Base-by-base conservation (phyloP, 768 basidiomycete species). In the Porpolomopsis calyptriformis region DNA sequence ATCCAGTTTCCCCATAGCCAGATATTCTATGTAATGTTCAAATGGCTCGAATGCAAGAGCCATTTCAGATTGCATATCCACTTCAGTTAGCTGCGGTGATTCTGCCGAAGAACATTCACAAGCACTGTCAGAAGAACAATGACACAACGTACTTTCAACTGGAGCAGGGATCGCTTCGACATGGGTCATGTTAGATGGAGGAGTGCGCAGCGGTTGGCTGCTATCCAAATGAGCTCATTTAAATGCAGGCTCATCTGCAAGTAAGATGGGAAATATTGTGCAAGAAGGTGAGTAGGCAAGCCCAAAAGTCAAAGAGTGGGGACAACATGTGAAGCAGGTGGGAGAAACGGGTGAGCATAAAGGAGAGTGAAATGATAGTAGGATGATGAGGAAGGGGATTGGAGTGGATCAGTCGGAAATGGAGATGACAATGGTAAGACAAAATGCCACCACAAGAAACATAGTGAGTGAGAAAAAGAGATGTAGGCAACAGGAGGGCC, bases 21-120 rank as follows among this genome's bases (percentile, higher is more conserved):
- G 41, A 40, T 40, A 33, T 46, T 41, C 37, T 29, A 36, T 34
- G 23, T 23, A 26, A 45, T 41, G 34, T 31, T 36, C 42, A 35
- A 50, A 50, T 27, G 45, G 38, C 37, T 40, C 20, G 37, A 47
- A 46, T 41, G 49, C 49, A 12, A 14, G 12, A 18, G 18, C 33
- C 49, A 50, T 50, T 37, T 22, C 43, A 40, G 45, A 24, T 29
- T 20, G 27, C 26, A 46, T 50, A 19, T 50, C 44, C 27, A 40
- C 31, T 40, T 22, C 14, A 31, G 4, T 38, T 35, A 50, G 43
- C 37, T 20, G 45, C 26, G 49, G 45, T 43, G 49, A 29, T 26
- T 35, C 29, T 29, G 33, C 46, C 40, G 14, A 46, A 36, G 9
- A 26, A 27, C 12, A 18, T 34, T 36, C 36, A 33, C n/a, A n/a